Evolutionary conservation across 2,329 filamentous ascomycete genomes (phyloP).

Genomic region (Exophiala xenobiotica): DNA sequence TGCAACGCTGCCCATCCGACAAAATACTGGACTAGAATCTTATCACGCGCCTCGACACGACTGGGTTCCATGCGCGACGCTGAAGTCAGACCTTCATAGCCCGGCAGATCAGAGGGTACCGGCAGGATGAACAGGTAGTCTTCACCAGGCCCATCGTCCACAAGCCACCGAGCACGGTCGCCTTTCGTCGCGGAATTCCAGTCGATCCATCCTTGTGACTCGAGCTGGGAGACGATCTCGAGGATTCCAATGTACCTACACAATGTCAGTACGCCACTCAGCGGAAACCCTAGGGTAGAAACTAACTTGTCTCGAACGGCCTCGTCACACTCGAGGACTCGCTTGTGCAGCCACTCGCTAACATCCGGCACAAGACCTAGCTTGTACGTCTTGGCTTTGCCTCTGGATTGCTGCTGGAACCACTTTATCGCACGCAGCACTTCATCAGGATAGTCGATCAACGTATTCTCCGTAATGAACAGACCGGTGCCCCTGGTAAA

Average conservation of each 20-base stretch:
- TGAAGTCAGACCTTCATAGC: neutral
- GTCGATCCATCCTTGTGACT: neutral
- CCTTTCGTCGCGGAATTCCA: neutral
- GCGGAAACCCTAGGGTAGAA: neutral
- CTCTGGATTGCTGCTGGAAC: conserved; percentile 11
- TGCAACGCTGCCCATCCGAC: conserved; percentile 18
- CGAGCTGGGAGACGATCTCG: conserved; percentile 4
- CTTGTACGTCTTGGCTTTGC: conserved; percentile 11
- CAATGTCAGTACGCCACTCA: too few relatives aligned
- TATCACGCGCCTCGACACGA: conserved; percentile 12
- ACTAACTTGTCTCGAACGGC: neutral
- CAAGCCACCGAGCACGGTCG: conserved; percentile 8
- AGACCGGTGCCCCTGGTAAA: conserved; percentile 21
- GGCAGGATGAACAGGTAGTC: conserved; percentile 8
- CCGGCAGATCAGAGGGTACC: neutral
- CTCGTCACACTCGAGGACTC: neutral
- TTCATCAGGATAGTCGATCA: conserved; percentile 9
- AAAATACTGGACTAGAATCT: conserved; percentile 17
- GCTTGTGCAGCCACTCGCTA: conserved; percentile 12
- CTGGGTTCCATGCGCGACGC: conserved; percentile 1
- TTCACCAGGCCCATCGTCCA: neutral
- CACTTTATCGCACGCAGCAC: conserved; percentile 13
- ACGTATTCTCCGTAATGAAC: conserved; percentile 20
- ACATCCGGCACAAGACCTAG: conserved; percentile 17
- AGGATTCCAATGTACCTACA: conserved; percentile 12